Base-by-base conservation (phyloP, 345 rosid genomes). In the Eutrema yunnanense region DNA sequence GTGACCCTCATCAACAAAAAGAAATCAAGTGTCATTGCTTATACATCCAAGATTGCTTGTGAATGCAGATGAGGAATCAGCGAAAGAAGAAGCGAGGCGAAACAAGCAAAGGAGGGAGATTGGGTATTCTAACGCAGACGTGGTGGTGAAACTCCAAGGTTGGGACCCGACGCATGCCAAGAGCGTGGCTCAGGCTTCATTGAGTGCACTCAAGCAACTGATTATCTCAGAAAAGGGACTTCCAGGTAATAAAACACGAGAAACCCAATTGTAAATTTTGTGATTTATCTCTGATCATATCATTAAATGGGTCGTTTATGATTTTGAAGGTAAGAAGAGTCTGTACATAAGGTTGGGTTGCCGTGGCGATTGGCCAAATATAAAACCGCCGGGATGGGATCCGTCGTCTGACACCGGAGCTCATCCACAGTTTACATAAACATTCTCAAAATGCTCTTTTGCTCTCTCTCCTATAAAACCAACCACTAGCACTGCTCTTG, bases 301-400 rank as follows among this genome's bases (percentile, higher is more conserved):
- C 6, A 13, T 68, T 38, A 13, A 73, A 57, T 19, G 50, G 8
- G 29, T 63, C 2, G 32, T 27, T 41, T 49, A 2, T 14, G 13
- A 3, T 54, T 56, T 33, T 69, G 69, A 69, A 93, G 98, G 84
- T 58, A 88, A 89, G 86, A 93, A 90, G 87, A 88, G 89, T 81
- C 83, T 93, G 19, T 87, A 90, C 80, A 83, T 87, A 82, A 84
- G 96, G 79, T 70, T 90, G 79, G 97, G 97, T 46, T 90, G 97
- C 48, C 87, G 89, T 4, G 90, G 94, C n/a, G 92, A 93, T 71
- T 86, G 88, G 96, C 91, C 97, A 4, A 84, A 88, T 81, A 89
- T 87, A 78, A 85, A 83, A 77, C 94, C 92, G 9, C 92, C 90
- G 0, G 96, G 97, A 1, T 90, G 92, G 87, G 86, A 87, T 83